A percentile compares a stretch with the other conserved stretches of the same genome.
Conservation (phyloP, 345 rosid species). For the Gossypium ekmanianum region DNA sequence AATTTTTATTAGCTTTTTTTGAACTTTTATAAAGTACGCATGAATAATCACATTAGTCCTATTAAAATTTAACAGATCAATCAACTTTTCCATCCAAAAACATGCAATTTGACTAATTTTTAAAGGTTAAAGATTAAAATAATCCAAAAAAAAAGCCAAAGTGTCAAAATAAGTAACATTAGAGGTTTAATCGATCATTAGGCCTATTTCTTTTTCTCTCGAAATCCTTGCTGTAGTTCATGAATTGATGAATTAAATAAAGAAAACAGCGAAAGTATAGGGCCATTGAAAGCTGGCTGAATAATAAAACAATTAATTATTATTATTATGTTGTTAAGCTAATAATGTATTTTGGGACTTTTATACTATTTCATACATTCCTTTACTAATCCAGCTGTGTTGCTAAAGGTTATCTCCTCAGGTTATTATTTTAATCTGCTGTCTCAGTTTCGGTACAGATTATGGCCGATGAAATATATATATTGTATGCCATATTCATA, state of each 20-base stretch:
- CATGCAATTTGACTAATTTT: too few species aligned
- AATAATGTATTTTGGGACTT: background rate
- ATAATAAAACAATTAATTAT: background rate
- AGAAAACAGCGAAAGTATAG: slow-evolving; percentile 6
- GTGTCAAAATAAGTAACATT: too few species aligned
- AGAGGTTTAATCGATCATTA: too few species aligned
- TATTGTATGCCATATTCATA: background rate
- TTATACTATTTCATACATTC: background rate
- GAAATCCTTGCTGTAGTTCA: slow-evolving; percentile 15
- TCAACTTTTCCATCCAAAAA: too few species aligned
- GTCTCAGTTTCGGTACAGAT: background rate
- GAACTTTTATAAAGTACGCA: too few species aligned
- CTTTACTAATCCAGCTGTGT: background rate
- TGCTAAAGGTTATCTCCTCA: background rate
- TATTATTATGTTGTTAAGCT: background rate
- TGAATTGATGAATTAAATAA: slow-evolving; percentile 4
- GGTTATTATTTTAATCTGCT: slow-evolving; percentile 1
- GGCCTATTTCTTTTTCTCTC: background rate
- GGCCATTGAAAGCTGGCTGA: slow-evolving; percentile 25
- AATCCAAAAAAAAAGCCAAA: too few species aligned
- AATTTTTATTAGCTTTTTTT: too few species aligned
- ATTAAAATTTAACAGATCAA: too few species aligned
- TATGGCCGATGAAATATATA: background rate
- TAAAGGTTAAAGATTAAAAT: too few species aligned
- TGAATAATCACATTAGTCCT: too few species aligned